Evolutionary conservation across 2,329 filamentous ascomycete genomes (phyloP), one percentile per base, ranked within the genome.

Genomic region (Claviceps sp.): DNA sequence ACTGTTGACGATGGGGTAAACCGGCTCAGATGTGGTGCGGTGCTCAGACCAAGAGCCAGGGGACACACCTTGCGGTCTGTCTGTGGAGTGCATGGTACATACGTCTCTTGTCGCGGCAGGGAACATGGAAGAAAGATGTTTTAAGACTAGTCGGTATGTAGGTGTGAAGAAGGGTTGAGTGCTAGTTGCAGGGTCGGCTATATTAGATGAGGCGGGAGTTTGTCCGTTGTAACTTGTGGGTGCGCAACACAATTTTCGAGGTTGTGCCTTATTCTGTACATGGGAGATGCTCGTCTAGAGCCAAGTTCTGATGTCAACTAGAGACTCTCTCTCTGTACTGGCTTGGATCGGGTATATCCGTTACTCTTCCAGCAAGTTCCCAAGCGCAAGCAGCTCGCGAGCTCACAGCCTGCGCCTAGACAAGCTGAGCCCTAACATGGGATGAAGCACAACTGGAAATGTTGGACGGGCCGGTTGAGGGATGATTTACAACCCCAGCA

Each of bases 131-230:
- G 18, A 49, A 44, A 44, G 52, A 40, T 37, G 20, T 41, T 38
- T 38, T 26, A 51, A 43, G 46, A 54, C 56, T 50, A 51, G 44
- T 51, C 53, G 52, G 53, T 54, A 52, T 55, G 58, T 57, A 54
- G 58, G 56, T 58, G 41, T 22, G 43, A 44, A 44, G 42, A 26
- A 38, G 37, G 54, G 59, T 57, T 61, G 61, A 54, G 53, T 62
- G 60, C 63, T 56, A 60, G 55, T 58, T 57, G 56, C 60, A 60
- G 57, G 62, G 62, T 61, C 52, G 56, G 56, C 55, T 61, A 63
- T 64, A 64, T 56, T 55, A 59, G 60, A 52, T 50, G 22, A 52
- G 45, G 24, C 44, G 26, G 49, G 42, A 13, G 14, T 37, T 13
- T 38, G 42, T 24, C 9, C n/a, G 41, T 16, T 5, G 24, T 22